Conservation (phyloP, 2,329 filamentous ascomycete species). For the Ophiocordyceps robertsii region DNA sequence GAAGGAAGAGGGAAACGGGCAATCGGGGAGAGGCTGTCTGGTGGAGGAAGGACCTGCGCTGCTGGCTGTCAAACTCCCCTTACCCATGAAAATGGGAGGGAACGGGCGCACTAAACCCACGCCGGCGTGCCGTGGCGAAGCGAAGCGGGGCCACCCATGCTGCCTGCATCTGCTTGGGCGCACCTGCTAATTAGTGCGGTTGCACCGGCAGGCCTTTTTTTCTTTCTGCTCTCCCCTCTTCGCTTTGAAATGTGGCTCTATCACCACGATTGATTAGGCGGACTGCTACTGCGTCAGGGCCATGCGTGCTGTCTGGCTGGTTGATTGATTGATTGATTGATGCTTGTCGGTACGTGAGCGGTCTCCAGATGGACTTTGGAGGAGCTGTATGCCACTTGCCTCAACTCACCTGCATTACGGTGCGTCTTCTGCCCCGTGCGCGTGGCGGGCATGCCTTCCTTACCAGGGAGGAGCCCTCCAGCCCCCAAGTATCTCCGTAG, state of each 20-base stretch:
- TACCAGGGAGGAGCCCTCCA: not conserved
- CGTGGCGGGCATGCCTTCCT: not conserved
- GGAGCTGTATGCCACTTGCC: no score
- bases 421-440: not conserved
- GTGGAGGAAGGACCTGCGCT: conserved; percentile 26
- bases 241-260: not conserved
- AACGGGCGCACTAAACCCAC: conserved; percentile 19
- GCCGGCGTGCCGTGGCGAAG: conserved; percentile 10
- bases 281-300: no score
- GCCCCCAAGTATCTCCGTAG: not conserved
- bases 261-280: no score
- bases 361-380: no score
- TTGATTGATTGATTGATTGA: no score
- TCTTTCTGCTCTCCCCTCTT: not conserved
- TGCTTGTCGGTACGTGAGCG: no score
- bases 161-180: conserved; percentile 2
- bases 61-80: conserved; percentile 27
- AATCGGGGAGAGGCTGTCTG: conserved; percentile 24
- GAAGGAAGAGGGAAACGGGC: conserved; percentile 18
- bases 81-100: conserved; percentile 26
- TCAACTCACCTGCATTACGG: no score
- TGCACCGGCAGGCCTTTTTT: conserved; percentile 1
- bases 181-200: conserved; percentile 3
- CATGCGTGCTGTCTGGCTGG: no score
- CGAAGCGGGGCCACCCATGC: conserved; percentile 13